Evolutionary conservation across 2,329 filamentous ascomycete genomes (phyloP).

Genomic region (Colletotrichum melonis): DNA sequence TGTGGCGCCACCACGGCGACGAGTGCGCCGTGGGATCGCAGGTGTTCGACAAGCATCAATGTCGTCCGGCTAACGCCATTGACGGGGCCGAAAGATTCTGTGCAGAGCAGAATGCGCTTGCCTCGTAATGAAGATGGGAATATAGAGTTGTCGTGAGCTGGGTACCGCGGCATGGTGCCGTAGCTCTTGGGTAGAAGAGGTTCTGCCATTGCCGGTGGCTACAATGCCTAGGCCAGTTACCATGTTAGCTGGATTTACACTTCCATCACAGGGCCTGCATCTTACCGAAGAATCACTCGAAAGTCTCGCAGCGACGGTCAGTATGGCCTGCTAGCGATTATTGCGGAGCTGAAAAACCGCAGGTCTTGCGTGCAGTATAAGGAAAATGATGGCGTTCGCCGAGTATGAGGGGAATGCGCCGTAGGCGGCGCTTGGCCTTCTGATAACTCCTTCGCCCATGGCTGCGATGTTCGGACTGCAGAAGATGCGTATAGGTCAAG

Average conservation of each 20-base stretch:
- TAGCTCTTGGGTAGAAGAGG: constrained; percentile 20
- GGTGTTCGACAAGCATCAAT: constrained; percentile 74
- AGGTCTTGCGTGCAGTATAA: not conserved
- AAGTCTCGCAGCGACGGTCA: not conserved
- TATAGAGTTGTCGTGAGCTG: constrained; percentile 51
- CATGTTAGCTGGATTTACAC: not conserved
- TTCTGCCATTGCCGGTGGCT: constrained; percentile 6
- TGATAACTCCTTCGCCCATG: constrained; percentile 13
- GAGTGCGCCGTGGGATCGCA: constrained; percentile 71
- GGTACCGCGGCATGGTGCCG: constrained; percentile 24
- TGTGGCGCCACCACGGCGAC: constrained; percentile 76
- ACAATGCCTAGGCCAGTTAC: not conserved
- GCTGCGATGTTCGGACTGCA: not conserved
- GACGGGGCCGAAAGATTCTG: constrained; percentile 78
- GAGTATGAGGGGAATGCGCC: not conserved
- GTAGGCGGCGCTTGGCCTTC: constrained; percentile 15
- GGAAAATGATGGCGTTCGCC: not conserved
- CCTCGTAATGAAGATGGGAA: constrained; percentile 65
- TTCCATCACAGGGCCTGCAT: not conserved
- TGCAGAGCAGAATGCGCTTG: constrained; percentile 74
- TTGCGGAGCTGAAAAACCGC: not conserved
- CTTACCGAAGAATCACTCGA: not conserved
- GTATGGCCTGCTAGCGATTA: not conserved
- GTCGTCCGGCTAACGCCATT: constrained; percentile 81
- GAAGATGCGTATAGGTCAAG: not conserved